Evolutionary conservation across 371 early-diverging fungal genomes (phyloP).

Genomic region (Mucor indicus): DNA sequence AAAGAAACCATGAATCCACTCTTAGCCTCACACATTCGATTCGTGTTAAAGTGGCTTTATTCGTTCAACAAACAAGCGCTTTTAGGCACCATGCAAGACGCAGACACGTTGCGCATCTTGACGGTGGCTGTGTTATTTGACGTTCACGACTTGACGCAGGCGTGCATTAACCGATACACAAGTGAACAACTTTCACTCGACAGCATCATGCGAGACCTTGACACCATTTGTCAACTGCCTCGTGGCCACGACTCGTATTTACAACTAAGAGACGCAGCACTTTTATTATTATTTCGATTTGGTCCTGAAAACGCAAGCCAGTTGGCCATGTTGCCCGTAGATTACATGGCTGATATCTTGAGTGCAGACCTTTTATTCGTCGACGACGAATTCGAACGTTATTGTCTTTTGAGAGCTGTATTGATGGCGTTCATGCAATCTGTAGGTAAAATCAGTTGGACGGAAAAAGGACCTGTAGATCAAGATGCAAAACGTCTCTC

Average conservation of each 20-base stretch:
- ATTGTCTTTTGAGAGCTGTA: conserved; percentile 31
- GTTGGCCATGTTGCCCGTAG: conserved; percentile 35
- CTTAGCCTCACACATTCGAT: conserved; percentile 39
- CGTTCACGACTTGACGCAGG: conserved; percentile 33
- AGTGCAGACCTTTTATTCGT: conserved; percentile 44
- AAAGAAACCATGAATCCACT: conserved; percentile 9
- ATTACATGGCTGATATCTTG: conserved; percentile 48
- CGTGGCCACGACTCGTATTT: conserved; percentile 29
- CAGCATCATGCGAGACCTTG: conserved; percentile 41
- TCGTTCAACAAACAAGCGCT: conserved; percentile 17
- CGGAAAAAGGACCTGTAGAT: conserved; percentile 35
- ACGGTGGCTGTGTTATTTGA: conserved; percentile 37
- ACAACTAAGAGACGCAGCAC: conserved; percentile 36
- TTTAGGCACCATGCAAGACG: conserved; percentile 19
- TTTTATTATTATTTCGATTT: conserved; percentile 34
- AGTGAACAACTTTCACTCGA: conserved; percentile 28
- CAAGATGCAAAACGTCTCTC: conserved; percentile 40
- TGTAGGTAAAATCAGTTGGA: conserved; percentile 44
- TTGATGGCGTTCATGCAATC: conserved; percentile 40
- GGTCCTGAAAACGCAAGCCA: conserved; percentile 34
- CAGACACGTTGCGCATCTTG: conserved; percentile 35
- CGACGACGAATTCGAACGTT: conserved; percentile 36
- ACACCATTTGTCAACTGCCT: conserved; percentile 45
- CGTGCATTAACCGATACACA: conserved; percentile 35
- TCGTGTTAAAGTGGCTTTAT: conserved; percentile 43